Base-by-base conservation (phyloP, 768 basidiomycete species). In the Favolaschia claudopus region DNA sequence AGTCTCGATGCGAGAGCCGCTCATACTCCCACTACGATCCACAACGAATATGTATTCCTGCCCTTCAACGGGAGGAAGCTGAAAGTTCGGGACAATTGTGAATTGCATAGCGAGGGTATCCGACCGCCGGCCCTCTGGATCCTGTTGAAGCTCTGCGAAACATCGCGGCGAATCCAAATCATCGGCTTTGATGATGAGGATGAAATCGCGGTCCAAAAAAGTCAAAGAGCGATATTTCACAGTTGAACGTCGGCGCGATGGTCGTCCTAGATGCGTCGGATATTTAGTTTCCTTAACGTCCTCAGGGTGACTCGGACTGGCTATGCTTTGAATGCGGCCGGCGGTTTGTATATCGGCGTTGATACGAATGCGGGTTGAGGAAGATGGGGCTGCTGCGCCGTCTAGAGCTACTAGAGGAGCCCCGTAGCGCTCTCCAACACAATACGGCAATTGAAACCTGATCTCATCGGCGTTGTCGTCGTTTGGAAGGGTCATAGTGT, bases 1-100 rank as follows among this genome's bases (percentile, higher is more conserved):
- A 3, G 74, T 79, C 32, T 75, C 74, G 3, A 87, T 82, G 6
- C 80, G 65, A 12, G 24, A 36, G 22, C 68, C 69, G 0, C 0
- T 0, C 88, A 89, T 89, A 46, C 83, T 86, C 0, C 82, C 80
- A 19, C 82, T 85, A 43, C 86, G 73, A 60, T 89, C 87, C 12
- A 89, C 72, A 7, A 89, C 54, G 59, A 89, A 89, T 0, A 89
- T 71, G 52, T 83, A 89, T 55, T 89, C 87, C 48, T 86, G 85
- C 0, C 72, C 65, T 12, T 57, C 56, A 1, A 85, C 64, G 1
- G 75, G 74, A 1, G 79, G 77, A 4, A 85, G 64, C 19, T 73
- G 67, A 56, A 83, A 81, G 38, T 77, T 81, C 1, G 87, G 85
- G 5, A 88, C 78, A n/a, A 88, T 66, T 0, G 79, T 82, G 31